Evolutionary conservation across 257 asterid genomes (phyloP).

Genomic region (Solanum rostratum): DNA sequence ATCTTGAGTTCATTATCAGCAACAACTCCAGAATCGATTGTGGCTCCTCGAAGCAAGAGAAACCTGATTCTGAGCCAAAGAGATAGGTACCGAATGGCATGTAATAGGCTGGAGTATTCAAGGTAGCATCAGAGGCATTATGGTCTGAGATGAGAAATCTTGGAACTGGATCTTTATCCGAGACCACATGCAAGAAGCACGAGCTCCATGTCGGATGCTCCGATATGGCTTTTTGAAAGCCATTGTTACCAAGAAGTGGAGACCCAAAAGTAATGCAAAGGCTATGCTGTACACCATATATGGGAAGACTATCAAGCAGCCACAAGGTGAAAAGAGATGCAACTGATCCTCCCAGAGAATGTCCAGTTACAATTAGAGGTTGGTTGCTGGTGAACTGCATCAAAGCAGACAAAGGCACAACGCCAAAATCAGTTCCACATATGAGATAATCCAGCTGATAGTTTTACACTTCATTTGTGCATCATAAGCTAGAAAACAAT

Average conservation of each 20-base stretch:
- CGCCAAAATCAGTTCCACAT: background rate
- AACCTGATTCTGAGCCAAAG: conserved; percentile 14
- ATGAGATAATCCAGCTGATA: background rate
- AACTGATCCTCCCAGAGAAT: conserved; percentile 19
- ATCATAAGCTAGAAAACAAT: background rate
- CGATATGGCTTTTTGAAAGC: conserved; percentile 11
- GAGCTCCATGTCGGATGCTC: conserved; percentile 13
- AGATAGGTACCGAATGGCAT: conserved; percentile 16
- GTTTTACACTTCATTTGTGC: background rate
- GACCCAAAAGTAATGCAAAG: conserved; percentile 25
- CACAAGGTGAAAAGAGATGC: conserved; percentile 27
- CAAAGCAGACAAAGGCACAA: background rate
- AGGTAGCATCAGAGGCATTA: background rate
- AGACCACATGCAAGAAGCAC: conserved; percentile 16
- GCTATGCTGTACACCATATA: background rate
- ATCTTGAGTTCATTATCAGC: background rate
- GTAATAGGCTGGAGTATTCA: background rate
- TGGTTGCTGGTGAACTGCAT: conserved; percentile 7
- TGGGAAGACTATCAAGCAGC: conserved; percentile 10
- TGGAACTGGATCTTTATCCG: conserved; percentile 12
- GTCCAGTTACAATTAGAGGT: conserved; percentile 18
- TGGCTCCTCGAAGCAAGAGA: conserved; percentile 18
- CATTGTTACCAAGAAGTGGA: conserved; percentile 15
- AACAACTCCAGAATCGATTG: conserved; percentile 6
- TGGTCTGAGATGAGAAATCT: background rate